Evolutionary conservation across 139 green algal species (phyloP).

Genomic region (Coccomyxa sp.): DNA sequence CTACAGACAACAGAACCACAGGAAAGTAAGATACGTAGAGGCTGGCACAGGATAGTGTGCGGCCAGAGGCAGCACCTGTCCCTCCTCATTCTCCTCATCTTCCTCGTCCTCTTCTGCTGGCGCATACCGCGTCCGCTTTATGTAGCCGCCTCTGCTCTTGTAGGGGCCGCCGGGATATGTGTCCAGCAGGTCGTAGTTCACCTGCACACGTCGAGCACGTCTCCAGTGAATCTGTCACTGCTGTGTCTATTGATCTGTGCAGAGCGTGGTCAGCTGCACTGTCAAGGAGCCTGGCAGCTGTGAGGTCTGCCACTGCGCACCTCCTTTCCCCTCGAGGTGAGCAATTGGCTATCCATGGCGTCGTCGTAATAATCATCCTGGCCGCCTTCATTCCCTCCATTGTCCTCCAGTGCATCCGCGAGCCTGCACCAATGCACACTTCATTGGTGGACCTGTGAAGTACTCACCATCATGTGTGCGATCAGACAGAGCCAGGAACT

Average conservation of each 20-base stretch:
- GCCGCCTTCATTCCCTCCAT: not conserved
- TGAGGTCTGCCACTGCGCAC: not conserved
- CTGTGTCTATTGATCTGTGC: too few species aligned
- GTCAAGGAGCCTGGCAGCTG: not conserved
- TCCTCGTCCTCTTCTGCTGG: not conserved
- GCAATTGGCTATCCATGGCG: not conserved
- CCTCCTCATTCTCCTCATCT: not conserved
- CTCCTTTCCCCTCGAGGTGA: not conserved
- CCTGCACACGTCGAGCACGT: not conserved
- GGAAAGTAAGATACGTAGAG: too few species aligned
- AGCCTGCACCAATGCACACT: not conserved
- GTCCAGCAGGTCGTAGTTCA: not conserved
- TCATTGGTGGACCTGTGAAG: too few species aligned
- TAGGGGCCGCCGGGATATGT: not conserved
- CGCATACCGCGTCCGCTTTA: not conserved
- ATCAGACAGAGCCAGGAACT: too few species aligned
- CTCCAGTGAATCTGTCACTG: too few species aligned
- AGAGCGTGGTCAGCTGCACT: too few species aligned
- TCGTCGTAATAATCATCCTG: not conserved
- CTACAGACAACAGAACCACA: too few species aligned
- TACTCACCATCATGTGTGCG: too few species aligned
- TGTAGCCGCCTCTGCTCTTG: not conserved
- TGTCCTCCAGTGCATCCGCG: not conserved
- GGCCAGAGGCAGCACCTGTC: not conserved
- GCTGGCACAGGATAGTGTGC: not conserved